phyloP scores from a whole-genome alignment of 1,139 yeast species.

The Nadsonia commutata region DNA sequence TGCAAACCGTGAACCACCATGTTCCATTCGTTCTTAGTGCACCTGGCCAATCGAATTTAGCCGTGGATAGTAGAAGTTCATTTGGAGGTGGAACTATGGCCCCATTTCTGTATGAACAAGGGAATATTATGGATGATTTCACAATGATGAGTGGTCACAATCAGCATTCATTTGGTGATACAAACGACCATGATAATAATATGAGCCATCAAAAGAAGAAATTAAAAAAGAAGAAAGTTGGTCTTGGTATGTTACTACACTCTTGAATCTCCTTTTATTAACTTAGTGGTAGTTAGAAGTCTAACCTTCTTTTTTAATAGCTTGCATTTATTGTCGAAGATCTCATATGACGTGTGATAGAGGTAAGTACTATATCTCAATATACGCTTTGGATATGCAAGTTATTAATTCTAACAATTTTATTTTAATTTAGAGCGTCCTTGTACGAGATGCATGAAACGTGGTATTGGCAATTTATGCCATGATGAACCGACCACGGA shows the following conservation, averaged over 20 bases:
- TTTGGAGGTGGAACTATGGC: not conserved
- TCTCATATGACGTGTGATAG: slow-evolving; percentile 88
- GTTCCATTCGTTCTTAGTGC: not conserved
- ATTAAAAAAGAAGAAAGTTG: not conserved
- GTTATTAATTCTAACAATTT: not conserved
- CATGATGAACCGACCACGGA: slow-evolving; percentile 40
- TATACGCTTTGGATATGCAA: not conserved
- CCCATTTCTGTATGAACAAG: not conserved
- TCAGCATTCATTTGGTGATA: not conserved
- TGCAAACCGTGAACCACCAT: not conserved
- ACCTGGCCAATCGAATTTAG: not conserved
- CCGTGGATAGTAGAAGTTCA: not conserved
- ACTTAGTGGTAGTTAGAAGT: too few species aligned
- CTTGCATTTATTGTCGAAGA: slow-evolving; percentile 84
- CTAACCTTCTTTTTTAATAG: slow-evolving; percentile 20
- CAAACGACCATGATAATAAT: not conserved
- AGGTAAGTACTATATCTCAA: slow-evolving; percentile 1
- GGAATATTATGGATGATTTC: not conserved
- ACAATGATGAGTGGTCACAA: not conserved
- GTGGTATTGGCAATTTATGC: slow-evolving; percentile 82
- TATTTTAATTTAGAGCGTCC: slow-evolving; percentile 36
- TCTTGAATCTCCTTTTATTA: too few species aligned
- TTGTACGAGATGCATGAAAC: slow-evolving; percentile 70
- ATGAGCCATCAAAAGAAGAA: not conserved
- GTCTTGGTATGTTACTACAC: not conserved